Conservation (phyloP, 345 rosid genomes). For the Citrus sp. region DNA sequence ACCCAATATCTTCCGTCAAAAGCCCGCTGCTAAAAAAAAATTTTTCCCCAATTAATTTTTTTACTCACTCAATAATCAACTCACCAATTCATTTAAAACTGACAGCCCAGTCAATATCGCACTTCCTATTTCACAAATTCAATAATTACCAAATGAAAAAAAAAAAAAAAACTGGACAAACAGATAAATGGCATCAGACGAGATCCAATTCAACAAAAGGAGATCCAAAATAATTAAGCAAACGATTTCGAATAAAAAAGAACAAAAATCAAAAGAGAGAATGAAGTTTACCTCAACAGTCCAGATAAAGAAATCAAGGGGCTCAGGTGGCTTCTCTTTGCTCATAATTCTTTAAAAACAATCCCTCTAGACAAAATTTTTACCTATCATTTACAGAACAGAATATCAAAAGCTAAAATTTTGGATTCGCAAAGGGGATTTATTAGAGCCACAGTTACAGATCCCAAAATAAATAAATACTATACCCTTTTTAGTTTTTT, state of each 20-base stretch:
- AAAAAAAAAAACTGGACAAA: neutral
- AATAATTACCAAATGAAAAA: neutral
- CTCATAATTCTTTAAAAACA: slow-evolving; percentile 39
- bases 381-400: slow-evolving; percentile 10
- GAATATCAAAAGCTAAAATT: neutral
- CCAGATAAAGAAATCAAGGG: slow-evolving; percentile 99
- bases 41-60: neutral
- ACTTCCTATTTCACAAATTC: neutral
- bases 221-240: neutral
- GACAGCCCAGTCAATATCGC: neutral
- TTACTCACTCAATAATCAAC: neutral
- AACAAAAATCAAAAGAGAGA: neutral
- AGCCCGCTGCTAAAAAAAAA: no score
- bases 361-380: slow-evolving; percentile 15
- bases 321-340: slow-evolving; percentile 83
- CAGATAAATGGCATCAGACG: neutral
- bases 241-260: neutral
- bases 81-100: neutral
- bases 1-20: neutral
- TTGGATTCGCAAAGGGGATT: neutral
- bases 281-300: slow-evolving; percentile 71
- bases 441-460: neutral
- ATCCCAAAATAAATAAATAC: neutral
- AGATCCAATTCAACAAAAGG: neutral
- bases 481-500: neutral